Evolutionary conservation across 176 grass and related monocot species (phyloP), one percentile per base, ranked within the genome.

Genomic region (Lolium perenne): DNA sequence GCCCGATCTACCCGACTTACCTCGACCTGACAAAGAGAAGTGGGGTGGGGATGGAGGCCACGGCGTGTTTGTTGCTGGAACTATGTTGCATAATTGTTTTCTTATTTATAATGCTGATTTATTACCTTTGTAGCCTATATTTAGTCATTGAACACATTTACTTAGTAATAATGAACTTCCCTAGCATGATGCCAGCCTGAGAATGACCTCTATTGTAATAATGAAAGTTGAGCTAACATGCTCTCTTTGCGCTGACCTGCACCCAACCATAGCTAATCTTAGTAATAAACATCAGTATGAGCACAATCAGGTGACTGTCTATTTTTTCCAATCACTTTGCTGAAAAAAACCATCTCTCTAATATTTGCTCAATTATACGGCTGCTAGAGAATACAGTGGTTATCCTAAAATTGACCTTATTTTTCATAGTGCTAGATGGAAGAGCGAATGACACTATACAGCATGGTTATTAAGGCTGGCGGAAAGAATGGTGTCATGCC

Each of bases 381-480:
- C 38, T 40, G 38, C 38, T 40, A 40, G 38, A 40, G 38, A 40
- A 40, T 40, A 40, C 38, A 40, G 5, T 3, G 2, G 38, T 40
- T 40, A 40, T 40, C 1, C 38, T 77, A n/a, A 18, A n/a, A 69
- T 51, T 51, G 10, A 75, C 26, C 75, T 53, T 76, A 86, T 18
- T 58, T 78, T 56, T 83, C 54, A 10, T 29, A 60, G 58, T 83
- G 55, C 75, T 81, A 97, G 94, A 94, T 97, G 89, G 94, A 97
- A 85, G 94, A 97, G 81, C 86, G 91, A 71, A 97, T 97, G 94
- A 97, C 94, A 67, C 67, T 94, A 41, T 94, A 92, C 77, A 94
- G 94, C 63, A 94, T 97, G 94, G 91, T 94, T 83, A 58, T 97
- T 87, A 90, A 97, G 87, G 94, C 94, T 51, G 94, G 92, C 21